These are phyloP conservation scores for Botrytis deweyae DNA, from an alignment of 2,329 filamentous ascomycete genomes.

Conservation along the genomic window DNA sequence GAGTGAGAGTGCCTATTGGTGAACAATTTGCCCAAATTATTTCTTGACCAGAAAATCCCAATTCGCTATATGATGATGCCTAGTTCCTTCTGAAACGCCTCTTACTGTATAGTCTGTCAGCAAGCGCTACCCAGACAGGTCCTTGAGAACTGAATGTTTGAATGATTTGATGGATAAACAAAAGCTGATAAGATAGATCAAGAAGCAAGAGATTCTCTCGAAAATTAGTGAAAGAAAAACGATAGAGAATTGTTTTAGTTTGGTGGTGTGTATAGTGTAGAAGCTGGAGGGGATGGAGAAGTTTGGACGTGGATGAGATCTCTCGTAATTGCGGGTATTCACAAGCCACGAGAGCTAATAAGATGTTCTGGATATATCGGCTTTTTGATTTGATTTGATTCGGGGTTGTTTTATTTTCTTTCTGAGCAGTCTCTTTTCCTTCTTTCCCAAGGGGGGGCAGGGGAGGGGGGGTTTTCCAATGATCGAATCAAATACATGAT, in stretches of 20 bases:
- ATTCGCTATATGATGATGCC: slow-evolving; percentile 15
- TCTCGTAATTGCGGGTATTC: slow-evolving; percentile 16
- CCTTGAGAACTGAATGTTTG: not conserved
- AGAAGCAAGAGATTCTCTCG: not conserved
- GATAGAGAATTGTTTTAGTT: slow-evolving; percentile 1
- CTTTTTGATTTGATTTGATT: not conserved
- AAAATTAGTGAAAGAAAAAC: not conserved
- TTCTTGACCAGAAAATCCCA: not conserved
- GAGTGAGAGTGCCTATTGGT: slow-evolving; percentile 4
- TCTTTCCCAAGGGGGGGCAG: not conserved
- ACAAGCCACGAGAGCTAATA: not conserved
- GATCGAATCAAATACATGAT: not conserved
- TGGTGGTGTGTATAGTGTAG: not conserved
- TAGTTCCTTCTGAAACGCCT: slow-evolving; percentile 22
- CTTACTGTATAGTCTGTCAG: not conserved
- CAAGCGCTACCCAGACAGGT: slow-evolving; percentile 8
- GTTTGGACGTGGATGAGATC: slow-evolving; percentile 8
- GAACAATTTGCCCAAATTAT: not conserved
- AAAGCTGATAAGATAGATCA: not conserved
- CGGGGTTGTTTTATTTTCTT: not conserved
- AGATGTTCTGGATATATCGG: slow-evolving; percentile 1
- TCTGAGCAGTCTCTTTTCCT: not conserved
- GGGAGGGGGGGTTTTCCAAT: not conserved
- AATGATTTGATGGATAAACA: not conserved
- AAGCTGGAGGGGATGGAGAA: not conserved